Evolutionary conservation across 768 basidiomycete species (phyloP).

Genomic region (Mycena indigotica): DNA sequence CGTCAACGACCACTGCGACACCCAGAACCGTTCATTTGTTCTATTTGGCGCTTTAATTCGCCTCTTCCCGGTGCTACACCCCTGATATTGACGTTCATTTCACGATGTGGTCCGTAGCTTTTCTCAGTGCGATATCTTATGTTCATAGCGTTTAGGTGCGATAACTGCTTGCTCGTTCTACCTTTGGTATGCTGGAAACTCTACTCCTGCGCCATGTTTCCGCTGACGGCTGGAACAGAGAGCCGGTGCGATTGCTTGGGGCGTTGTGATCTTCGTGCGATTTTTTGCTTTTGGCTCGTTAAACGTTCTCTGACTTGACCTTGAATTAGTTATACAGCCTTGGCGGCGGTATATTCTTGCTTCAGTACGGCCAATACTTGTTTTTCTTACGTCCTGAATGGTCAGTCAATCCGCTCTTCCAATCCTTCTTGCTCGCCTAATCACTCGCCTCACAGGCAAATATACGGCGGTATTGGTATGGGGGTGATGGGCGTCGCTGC

Average conservation of each 20-base stretch:
- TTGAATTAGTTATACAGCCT: slow-evolving; percentile 61
- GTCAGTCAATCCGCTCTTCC: slow-evolving; percentile 41
- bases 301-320: not conserved
- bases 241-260: slow-evolving; percentile 74
- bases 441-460: slow-evolving; percentile 46
- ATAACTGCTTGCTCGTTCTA: slow-evolving; percentile 74
- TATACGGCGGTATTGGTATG: slow-evolving; percentile 69
- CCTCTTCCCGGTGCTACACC: slow-evolving; percentile 12
- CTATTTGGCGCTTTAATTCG: not conserved
- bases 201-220: slow-evolving; percentile 30
- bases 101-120: slow-evolving; percentile 32
- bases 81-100: slow-evolving; percentile 23
- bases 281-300: slow-evolving; percentile 10
- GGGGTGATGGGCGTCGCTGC: slow-evolving; percentile 52
- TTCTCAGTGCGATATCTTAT: slow-evolving; percentile 26
- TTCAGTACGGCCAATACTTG: slow-evolving; percentile 61
- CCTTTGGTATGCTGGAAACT: slow-evolving; percentile 56
- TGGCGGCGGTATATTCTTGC: slow-evolving; percentile 64
- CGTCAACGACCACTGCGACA: slow-evolving; percentile 21
- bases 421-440: slow-evolving; percentile 29
- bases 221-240: slow-evolving; percentile 46
- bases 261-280: slow-evolving; percentile 60
- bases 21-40: slow-evolving; percentile 10
- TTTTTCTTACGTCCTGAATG: slow-evolving; percentile 71
- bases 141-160: slow-evolving; percentile 55